A percentile compares a stretch with the other conserved stretches of the same genome.
Evolutionary conservation across 176 grass and related monocot species (phyloP).

Genomic region (Phoenix dactylifera): DNA sequence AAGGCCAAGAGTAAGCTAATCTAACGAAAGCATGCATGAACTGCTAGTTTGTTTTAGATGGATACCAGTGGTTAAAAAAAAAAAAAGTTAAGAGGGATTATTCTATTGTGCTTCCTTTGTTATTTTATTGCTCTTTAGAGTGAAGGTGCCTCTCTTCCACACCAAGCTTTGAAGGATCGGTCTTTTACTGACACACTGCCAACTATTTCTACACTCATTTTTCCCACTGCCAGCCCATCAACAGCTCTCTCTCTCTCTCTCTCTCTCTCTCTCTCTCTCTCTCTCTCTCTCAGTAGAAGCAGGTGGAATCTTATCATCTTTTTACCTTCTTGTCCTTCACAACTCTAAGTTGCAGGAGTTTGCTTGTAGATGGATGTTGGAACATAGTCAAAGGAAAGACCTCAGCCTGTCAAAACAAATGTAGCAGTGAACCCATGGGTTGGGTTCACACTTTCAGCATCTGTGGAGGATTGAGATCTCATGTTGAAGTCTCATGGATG

Average conservation of each 20-base stretch:
- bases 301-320: conserved; percentile 13
- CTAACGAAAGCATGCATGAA: neutral
- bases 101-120: neutral
- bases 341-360: conserved; percentile 1
- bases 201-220: conserved; percentile 10
- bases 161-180: conserved; percentile 19
- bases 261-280: neutral
- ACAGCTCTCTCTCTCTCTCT: neutral
- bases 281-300: neutral
- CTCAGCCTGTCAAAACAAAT: neutral
- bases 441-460: too few species aligned
- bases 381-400: conserved; percentile 17
- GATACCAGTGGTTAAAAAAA: conserved; percentile 13
- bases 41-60: conserved; percentile 1
- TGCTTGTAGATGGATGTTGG: conserved; percentile 14
- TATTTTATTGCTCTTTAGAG: conserved; percentile 28
- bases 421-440: neutral
- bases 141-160: conserved; percentile 53
- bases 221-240: neutral
- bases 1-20: conserved; percentile 2
- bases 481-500: too few species aligned
- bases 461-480: too few species aligned
- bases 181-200: conserved; percentile 18
- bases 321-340: conserved; percentile 22
- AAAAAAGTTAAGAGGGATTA: neutral